phyloP scores from a whole-genome alignment of 768 basidiomycete genomes.

The Lyophyllum decastes region DNA sequence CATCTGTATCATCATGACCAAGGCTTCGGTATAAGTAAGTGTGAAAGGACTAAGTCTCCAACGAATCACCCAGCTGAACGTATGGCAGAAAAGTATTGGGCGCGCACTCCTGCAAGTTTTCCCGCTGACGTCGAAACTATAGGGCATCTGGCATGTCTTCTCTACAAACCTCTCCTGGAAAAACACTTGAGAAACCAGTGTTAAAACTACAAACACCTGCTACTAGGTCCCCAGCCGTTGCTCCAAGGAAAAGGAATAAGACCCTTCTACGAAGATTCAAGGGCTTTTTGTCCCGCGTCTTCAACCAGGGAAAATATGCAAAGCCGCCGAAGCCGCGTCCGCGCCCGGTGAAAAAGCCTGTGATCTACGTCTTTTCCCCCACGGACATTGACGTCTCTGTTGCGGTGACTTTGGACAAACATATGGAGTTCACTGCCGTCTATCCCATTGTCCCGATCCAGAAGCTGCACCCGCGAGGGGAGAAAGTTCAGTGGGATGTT shows the following conservation, averaged over 20 bases:
- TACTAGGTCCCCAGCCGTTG: not conserved
- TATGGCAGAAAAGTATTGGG: not conserved
- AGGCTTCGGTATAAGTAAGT: not conserved
- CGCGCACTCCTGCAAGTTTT: no score
- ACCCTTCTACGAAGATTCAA: slow-evolving; percentile 6
- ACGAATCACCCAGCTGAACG: not conserved
- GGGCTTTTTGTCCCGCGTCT: slow-evolving; percentile 3
- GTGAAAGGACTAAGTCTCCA: not conserved
- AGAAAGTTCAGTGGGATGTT: slow-evolving; percentile 36
- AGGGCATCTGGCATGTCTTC: not conserved
- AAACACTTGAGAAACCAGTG: not conserved
- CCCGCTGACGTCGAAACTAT: not conserved
- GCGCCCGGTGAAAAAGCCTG: slow-evolving; percentile 26
- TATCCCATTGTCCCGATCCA: slow-evolving; percentile 33
- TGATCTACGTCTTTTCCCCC: slow-evolving; percentile 37
- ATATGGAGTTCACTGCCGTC: slow-evolving; percentile 35
- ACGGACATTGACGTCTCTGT: slow-evolving; percentile 25
- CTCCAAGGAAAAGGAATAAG: not conserved
- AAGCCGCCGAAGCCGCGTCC: not conserved
- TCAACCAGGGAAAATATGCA: slow-evolving; percentile 1
- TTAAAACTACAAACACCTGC: not conserved
- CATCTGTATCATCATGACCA: not conserved
- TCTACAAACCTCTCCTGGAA: not conserved
- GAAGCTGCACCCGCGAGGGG: slow-evolving; percentile 5
- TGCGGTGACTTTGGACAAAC: slow-evolving; percentile 28